Base-by-base conservation (phyloP, 1,284 basidiomycete species). In the Apiotrichum gracile region DNA sequence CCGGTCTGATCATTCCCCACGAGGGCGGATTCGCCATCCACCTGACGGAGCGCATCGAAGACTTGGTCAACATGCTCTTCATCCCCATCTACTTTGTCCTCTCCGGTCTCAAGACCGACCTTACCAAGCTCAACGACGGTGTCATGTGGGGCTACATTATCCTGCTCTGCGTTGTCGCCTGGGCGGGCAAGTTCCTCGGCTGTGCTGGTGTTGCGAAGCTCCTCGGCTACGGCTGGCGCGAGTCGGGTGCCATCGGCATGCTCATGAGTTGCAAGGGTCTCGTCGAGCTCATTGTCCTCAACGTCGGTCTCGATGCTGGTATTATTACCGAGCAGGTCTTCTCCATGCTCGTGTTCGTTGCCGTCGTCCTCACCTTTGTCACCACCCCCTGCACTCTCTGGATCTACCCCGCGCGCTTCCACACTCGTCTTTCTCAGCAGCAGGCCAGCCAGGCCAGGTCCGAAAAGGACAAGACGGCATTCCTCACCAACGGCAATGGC, bases 191-290 rank as follows among this genome's bases (percentile, higher is more conserved):
- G 72, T 92, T 84, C 60, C 61, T 77, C 22, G 79, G 85, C 0
- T 91, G 87, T 61, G 83, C 81, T 3, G 68, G 75, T 3, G 79
- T 84, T 1, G 89, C 90, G 4, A 80, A 78, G 60, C 56, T 79
- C 1, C 79, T 78, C 44, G 86, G 86, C 2, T 92, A 90, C 76
- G 83, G 79, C 46, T 78, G 79, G 75, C 81, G 92, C 49, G 91
- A 94, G 73, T 81, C 86, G 12, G 84, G 84, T 21, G 90, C 91
- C 1, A 86, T 94, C 52, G 92, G 92, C 7, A 83, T 86, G 49
- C 77, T 97, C 52, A 94, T 97, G 91, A 85, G 85, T 68, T 96
- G 91, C 78, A 96, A 96, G 77, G 91, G 86, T 49, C 79, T 80
- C 16, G 87, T 89, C 16, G 88, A 91, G 72, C 82, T 94, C 43